Conservation (phyloP, 1,284 basidiomycete genomes). For the Pseudomicrostroma phylloplanum region DNA sequence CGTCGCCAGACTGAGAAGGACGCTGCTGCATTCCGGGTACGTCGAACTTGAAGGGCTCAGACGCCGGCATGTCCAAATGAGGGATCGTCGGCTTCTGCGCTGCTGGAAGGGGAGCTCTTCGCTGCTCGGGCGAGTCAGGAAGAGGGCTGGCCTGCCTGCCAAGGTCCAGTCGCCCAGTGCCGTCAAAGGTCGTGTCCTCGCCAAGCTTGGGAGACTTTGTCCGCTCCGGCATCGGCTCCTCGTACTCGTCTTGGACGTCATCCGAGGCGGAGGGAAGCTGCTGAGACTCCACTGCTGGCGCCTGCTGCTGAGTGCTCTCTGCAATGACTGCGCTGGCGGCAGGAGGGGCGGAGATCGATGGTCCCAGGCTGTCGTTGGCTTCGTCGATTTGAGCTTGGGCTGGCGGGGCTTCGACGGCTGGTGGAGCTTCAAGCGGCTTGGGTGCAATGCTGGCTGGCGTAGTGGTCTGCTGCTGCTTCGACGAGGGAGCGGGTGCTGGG, state of each 20-base stretch:
- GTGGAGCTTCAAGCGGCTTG: no score
- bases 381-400: background rate
- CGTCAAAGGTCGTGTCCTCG: constrained; percentile 40
- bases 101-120: no score
- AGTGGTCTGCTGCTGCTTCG: background rate
- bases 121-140: background rate
- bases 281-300: background rate
- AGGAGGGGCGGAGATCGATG: background rate
- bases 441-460: background rate
- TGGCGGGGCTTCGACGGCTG: background rate
- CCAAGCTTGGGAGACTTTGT: constrained; percentile 20
- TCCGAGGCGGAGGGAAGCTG: no score
- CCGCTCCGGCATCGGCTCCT: background rate
- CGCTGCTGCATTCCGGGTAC: constrained; percentile 20
- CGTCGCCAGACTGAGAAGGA: constrained; percentile 9
- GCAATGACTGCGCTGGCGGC: background rate
- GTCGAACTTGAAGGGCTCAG: constrained; percentile 38
- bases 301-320: background rate
- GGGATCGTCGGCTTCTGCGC: constrained; percentile 11
- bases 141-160: background rate
- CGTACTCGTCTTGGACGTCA: no score
- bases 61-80: constrained; percentile 40
- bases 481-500: background rate
- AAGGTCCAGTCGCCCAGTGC: constrained; percentile 38
- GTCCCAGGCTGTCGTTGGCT: constrained; percentile 1